Evolutionary conservation across 352 stramenopile genomes (phyloP).

Genomic region (Phytophthora brassicae): DNA sequence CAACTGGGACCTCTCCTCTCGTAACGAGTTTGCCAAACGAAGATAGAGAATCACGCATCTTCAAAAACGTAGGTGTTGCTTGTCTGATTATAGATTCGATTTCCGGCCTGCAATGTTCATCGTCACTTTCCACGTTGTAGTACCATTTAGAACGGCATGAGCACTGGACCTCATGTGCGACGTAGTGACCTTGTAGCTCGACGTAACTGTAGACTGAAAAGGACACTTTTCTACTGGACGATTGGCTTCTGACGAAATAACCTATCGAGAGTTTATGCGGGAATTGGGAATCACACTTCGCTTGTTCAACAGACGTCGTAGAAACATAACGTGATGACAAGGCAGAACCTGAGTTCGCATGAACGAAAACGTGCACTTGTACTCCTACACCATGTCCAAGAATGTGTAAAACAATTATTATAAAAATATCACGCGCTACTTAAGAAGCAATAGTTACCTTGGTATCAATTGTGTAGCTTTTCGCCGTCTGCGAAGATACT

Average conservation of each 20-base stretch:
- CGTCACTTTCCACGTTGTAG: not conserved
- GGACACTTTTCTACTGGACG: too few relatives aligned
- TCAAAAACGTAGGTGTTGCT: not conserved
- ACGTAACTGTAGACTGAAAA: too few relatives aligned
- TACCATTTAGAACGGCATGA: not conserved
- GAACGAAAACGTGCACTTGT: not conserved
- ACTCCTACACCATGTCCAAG: not conserved
- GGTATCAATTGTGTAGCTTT: too few relatives aligned
- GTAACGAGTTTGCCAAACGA: not conserved
- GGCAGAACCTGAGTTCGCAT: not conserved
- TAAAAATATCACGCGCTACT: too few relatives aligned
- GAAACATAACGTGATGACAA: not conserved
- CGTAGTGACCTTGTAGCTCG: not conserved
- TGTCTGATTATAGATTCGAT: not conserved
- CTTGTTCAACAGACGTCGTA: too few relatives aligned
- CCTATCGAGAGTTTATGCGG: too few relatives aligned
- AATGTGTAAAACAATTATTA: not conserved
- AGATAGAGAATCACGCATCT: not conserved
- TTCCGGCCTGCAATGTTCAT: not conserved
- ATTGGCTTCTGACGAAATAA: too few relatives aligned
- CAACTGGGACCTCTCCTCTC: not conserved
- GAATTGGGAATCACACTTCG: too few relatives aligned
- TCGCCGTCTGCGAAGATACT: too few relatives aligned
- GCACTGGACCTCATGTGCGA: not conserved
- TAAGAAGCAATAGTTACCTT: too few relatives aligned